A percentile compares a stretch with the other conserved stretches of the same genome.
Evolutionary conservation across 495 filamentous ascomycete species (phyloP).

Genomic region (Evansstolkia leycettana): DNA sequence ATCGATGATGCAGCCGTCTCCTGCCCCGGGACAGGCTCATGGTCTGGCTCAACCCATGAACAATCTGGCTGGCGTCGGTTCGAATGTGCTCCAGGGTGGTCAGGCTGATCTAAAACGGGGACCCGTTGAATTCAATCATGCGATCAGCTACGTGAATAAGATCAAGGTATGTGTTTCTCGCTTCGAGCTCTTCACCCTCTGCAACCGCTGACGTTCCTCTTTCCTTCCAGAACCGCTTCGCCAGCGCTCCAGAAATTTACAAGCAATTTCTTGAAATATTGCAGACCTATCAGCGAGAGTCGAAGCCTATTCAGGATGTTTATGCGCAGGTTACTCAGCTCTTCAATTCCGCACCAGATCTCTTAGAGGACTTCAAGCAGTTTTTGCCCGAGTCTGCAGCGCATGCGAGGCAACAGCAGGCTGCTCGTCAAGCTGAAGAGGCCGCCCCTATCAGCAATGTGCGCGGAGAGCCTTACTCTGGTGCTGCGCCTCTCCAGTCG

Average conservation of each 20-base stretch:
- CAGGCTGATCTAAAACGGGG: slow-evolving; percentile 66
- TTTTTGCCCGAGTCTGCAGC: slow-evolving; percentile 96
- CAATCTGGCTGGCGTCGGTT: slow-evolving; percentile 30
- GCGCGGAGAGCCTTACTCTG: slow-evolving; percentile 40
- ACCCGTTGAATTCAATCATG: slow-evolving; percentile 98
- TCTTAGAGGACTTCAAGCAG: slow-evolving; percentile 97
- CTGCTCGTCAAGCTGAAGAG: slow-evolving; percentile 53
- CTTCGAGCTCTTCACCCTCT: slow-evolving; percentile 1
- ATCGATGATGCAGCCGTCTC: slow-evolving; percentile 28
- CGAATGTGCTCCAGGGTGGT: slow-evolving; percentile 33
- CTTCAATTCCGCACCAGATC: slow-evolving; percentile 89
- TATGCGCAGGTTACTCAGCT: slow-evolving; percentile 94
- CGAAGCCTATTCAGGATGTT: slow-evolving; percentile 96
- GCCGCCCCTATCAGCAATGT: slow-evolving; percentile 48
- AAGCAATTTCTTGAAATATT: slow-evolving; percentile 98
- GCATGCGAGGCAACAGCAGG: slow-evolving; percentile 62
- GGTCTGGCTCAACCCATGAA: slow-evolving; percentile 36
- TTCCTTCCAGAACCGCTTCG: slow-evolving; percentile 70
- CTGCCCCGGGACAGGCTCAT: slow-evolving; percentile 34
- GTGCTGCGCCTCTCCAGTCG: slow-evolving; percentile 26
- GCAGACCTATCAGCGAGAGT: slow-evolving; percentile 96
- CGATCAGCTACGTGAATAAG: slow-evolving; percentile 99
- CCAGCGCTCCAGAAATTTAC: slow-evolving; percentile 92
- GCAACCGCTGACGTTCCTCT: slow-evolving; percentile 1
- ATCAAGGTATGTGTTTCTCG: slow-evolving; percentile 63